A percentile compares a stretch with the other conserved stretches of the same genome.
These are phyloP conservation scores for Ganoderma leucocontextum DNA, from an alignment of 1,284 basidiomycete species.

Conservation along the genomic window DNA sequence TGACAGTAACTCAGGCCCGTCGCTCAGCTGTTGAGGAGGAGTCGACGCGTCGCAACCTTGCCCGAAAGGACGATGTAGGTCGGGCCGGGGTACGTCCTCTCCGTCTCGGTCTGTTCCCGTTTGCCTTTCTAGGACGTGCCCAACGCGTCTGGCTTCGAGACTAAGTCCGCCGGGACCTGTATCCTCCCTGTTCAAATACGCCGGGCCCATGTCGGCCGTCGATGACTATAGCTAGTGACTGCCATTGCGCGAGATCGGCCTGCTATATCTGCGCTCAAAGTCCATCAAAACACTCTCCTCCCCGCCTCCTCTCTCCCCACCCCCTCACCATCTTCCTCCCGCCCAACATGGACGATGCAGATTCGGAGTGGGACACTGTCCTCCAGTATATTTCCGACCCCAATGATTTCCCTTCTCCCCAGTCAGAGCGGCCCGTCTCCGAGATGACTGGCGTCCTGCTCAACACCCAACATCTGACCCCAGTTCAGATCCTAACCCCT, in stretches of 20 bases:
- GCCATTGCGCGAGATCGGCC: background rate
- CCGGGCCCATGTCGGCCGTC: background rate
- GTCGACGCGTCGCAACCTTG: too few species aligned
- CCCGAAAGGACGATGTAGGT: too few species aligned
- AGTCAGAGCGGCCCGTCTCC: conserved; percentile 46
- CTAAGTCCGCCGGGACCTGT: background rate
- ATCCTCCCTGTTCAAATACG: background rate
- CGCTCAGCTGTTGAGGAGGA: too few species aligned
- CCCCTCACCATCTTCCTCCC: conserved; percentile 4
- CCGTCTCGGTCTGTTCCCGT: too few species aligned
- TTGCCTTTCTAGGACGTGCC: too few species aligned
- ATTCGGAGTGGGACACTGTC: conserved; percentile 62
- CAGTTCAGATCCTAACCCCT: conserved; percentile 67
- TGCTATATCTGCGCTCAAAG: conserved; percentile 9
- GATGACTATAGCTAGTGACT: background rate
- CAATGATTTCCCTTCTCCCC: conserved; percentile 48
- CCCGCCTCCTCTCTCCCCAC: conserved; percentile 4
- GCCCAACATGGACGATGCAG: conserved; percentile 50
- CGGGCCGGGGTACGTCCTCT: too few species aligned
- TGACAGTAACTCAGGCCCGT: too few species aligned
- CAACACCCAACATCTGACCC: conserved; percentile 27
- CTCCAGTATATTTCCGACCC: conserved; percentile 71
- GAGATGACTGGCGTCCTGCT: conserved; percentile 35
- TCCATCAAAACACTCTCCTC: background rate
- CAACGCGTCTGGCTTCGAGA: too few species aligned